Conservation (phyloP, 106 monocot genomes). For the Phalaenopsis aphrodite region DNA sequence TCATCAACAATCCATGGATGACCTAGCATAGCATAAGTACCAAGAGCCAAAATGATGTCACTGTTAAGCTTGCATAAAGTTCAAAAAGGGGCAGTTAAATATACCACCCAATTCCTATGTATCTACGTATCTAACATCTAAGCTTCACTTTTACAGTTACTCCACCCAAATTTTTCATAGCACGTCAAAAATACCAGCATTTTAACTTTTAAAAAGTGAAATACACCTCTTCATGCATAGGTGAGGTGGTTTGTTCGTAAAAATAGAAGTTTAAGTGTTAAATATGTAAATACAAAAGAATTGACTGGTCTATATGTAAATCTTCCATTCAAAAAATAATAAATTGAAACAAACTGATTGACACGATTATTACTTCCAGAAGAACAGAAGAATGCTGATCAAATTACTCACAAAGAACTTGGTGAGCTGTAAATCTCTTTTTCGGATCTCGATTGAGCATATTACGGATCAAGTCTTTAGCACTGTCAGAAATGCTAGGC, state of each 20-base stretch:
- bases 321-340: background rate
- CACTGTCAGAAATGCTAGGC: conserved; percentile 78
- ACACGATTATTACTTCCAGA: background rate
- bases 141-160: no score
- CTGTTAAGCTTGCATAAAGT: background rate
- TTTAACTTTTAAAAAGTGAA: no score
- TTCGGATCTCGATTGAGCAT: conserved; percentile 69
- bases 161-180: no score
- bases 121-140: no score
- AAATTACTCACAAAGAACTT: conserved; percentile 74
- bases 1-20: conserved; percentile 94
- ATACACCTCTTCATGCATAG: no score
- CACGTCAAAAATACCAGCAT: no score
- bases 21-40: conserved; percentile 26
- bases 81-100: background rate
- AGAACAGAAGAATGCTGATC: background rate
- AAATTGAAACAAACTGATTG: background rate
- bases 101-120: no score
- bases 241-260: no score
- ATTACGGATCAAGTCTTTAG: conserved; percentile 81
- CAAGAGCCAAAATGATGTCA: conserved; percentile 6
- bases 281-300: no score
- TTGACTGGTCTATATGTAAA: background rate
- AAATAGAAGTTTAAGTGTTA: no score
- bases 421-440: conserved; percentile 74